These are phyloP conservation scores for Fusarium tupiense DNA, from an alignment of 2,329 filamentous ascomycete species.

Conservation along the genomic window DNA sequence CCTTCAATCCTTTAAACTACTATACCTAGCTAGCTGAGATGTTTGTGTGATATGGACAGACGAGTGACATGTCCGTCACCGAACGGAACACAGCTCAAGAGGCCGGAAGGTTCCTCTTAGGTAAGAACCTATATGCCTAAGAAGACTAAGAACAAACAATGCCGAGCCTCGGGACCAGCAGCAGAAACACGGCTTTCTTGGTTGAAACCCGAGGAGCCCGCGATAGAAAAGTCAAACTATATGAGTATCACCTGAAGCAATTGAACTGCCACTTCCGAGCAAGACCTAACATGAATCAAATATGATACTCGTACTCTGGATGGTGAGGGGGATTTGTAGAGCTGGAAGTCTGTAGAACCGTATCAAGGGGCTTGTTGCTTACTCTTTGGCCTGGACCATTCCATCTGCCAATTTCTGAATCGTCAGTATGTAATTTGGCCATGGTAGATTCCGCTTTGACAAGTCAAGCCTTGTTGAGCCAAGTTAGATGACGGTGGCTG, in stretches of 20 bases:
- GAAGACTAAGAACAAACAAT: not conserved
- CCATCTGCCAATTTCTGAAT: not conserved
- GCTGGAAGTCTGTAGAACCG: not conserved
- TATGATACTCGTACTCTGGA: not conserved
- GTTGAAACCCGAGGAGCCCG: not conserved
- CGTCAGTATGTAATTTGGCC: not conserved
- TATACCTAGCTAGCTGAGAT: not conserved
- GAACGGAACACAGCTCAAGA: not conserved
- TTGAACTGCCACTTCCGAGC: not conserved
- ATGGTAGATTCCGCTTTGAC: not conserved
- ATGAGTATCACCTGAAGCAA: not conserved
- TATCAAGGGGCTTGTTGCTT: not conserved
- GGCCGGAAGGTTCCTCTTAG: not conserved
- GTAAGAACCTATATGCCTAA: not conserved
- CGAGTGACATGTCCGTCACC: not conserved
- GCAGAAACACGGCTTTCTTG: not conserved
- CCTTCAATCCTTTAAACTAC: not conserved
- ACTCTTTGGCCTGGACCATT: slow-evolving; percentile 8
- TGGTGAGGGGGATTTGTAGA: not conserved
- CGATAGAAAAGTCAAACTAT: not conserved
- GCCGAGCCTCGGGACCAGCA: not conserved
- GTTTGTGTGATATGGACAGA: not conserved
- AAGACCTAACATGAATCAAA: not conserved
- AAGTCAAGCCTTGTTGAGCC: slow-evolving; percentile 2
- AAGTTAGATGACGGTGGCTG: not conserved